These are phyloP conservation scores for Phialophora verrucosa DNA, from an alignment of 2,329 filamentous ascomycete genomes.

Conservation along the genomic window DNA sequence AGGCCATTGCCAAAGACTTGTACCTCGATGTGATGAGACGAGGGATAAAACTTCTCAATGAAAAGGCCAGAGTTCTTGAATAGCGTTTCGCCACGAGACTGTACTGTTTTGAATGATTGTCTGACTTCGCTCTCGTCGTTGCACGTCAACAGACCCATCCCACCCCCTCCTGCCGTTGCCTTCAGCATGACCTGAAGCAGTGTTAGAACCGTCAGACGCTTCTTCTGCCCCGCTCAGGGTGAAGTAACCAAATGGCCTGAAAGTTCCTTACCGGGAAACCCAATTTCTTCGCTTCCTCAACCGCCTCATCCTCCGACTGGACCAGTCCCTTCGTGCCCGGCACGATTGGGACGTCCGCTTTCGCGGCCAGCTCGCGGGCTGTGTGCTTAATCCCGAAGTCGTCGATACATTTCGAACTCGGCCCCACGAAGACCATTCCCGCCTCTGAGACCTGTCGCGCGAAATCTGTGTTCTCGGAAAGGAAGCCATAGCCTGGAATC, in stretches of 20 bases:
- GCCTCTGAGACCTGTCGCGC: conserved; percentile 59
- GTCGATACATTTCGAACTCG: conserved; percentile 59
- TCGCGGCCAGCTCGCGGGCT: conserved; percentile 59
- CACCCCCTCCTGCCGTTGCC: conserved; percentile 79
- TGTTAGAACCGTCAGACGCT: conserved; percentile 8
- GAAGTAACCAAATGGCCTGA: not conserved
- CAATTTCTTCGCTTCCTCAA: conserved; percentile 51
- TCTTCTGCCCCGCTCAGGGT: not conserved
- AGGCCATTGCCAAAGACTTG: conserved; percentile 85
- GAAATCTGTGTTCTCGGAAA: conserved; percentile 68
- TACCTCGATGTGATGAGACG: conserved; percentile 84
- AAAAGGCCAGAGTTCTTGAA: conserved; percentile 86
- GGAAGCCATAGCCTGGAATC: conserved; percentile 71
- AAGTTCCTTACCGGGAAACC: conserved; percentile 55
- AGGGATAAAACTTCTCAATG: conserved; percentile 80
- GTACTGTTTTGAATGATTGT: conserved; percentile 72
- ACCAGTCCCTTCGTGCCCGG: conserved; percentile 60
- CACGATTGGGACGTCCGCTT: conserved; percentile 61
- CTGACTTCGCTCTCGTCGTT: conserved; percentile 70
- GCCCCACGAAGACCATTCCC: conserved; percentile 66
- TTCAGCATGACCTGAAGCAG: conserved; percentile 68
- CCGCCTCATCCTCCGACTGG: conserved; percentile 55
- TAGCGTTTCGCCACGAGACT: conserved; percentile 75
- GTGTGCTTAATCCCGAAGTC: conserved; percentile 65
- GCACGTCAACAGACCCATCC: conserved; percentile 84